phyloP scores from a whole-genome alignment of 2,329 filamentous ascomycete species.

The Raffaelea deltoideospora region DNA sequence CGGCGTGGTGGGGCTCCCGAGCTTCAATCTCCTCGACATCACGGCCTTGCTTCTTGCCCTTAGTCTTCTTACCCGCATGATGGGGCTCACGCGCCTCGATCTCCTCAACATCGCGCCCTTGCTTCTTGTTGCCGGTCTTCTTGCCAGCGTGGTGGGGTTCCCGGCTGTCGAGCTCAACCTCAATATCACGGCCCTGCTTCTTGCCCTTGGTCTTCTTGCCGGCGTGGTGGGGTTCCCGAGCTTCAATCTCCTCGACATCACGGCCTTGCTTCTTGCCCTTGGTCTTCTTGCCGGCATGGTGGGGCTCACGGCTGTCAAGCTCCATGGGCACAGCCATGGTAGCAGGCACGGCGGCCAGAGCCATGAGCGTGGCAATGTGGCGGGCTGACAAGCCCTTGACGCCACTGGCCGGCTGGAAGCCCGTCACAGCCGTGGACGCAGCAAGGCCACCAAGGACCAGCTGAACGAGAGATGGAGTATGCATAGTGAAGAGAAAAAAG shows the following conservation, averaged over 20 bases:
- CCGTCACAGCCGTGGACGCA: slow-evolving; percentile 15
- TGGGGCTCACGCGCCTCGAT: slow-evolving; percentile 11
- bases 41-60: slow-evolving; percentile 6
- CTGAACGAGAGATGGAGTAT: slow-evolving; percentile 16
- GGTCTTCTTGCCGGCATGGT: slow-evolving; percentile 12
- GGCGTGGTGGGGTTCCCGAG: slow-evolving; percentile 5
- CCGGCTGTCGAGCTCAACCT: slow-evolving; percentile 3
- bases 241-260: neutral
- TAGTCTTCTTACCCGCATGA: slow-evolving; percentile 11
- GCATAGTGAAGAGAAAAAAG: slow-evolving; percentile 12
- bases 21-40: slow-evolving; percentile 6
- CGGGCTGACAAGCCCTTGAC: slow-evolving; percentile 10
- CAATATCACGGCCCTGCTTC: neutral
- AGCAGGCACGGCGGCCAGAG: slow-evolving; percentile 13
- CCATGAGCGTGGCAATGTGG: slow-evolving; percentile 13
- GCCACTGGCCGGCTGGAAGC: slow-evolving; percentile 12
- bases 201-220: slow-evolving; percentile 3
- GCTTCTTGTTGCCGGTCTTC: slow-evolving; percentile 9
- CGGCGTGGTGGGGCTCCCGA: slow-evolving; percentile 8
- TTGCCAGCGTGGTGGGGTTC: slow-evolving; percentile 11
- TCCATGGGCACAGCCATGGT: slow-evolving; percentile 5
- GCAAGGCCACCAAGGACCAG: slow-evolving; percentile 16
- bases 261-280: slow-evolving; percentile 5
- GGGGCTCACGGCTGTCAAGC: slow-evolving; percentile 9
- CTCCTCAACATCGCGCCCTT: slow-evolving; percentile 5